These are phyloP conservation scores for Dicorynia guianensis DNA, from an alignment of 306 rosid genomes.

Conservation along the genomic window DNA sequence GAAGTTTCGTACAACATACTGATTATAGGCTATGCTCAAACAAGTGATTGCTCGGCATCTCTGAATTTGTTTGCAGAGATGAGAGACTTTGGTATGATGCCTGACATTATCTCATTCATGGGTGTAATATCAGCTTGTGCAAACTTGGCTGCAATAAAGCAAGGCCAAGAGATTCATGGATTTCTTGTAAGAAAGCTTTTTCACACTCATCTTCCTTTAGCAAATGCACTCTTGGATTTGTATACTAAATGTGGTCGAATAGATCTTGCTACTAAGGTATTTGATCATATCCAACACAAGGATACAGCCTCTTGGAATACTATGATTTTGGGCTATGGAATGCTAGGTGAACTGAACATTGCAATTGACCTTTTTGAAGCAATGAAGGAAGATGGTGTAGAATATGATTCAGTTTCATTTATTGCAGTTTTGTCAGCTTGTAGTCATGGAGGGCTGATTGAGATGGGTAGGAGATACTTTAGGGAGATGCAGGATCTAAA, in stretches of 20 bases:
- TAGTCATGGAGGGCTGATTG: slow-evolving; percentile 87
- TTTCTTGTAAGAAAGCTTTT: slow-evolving; percentile 55
- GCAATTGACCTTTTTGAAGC: slow-evolving; percentile 77
- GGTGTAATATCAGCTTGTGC: slow-evolving; percentile 88
- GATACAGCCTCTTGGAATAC: slow-evolving; percentile 95
- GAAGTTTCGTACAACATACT: slow-evolving; percentile 78
- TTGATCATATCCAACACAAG: slow-evolving; percentile 61
- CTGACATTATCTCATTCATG: slow-evolving; percentile 75
- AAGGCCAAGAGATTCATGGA: slow-evolving; percentile 90
- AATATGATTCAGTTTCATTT: slow-evolving; percentile 78
- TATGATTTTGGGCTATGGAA: slow-evolving; percentile 91
- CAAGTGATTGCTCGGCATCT: slow-evolving; percentile 65
- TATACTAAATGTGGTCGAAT: slow-evolving; percentile 87
- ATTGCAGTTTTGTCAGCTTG: slow-evolving; percentile 89
- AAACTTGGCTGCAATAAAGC: slow-evolving; percentile 70
- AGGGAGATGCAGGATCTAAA: slow-evolving; percentile 57
- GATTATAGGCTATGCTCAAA: slow-evolving; percentile 77
- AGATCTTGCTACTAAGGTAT: slow-evolving; percentile 72
- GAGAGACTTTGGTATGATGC: slow-evolving; percentile 61
- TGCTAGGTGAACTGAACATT: slow-evolving; percentile 76
- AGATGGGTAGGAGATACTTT: slow-evolving; percentile 72
- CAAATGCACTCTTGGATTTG: slow-evolving; percentile 82
- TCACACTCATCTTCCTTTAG: slow-evolving; percentile 66
- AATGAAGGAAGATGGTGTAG: slow-evolving; percentile 66
- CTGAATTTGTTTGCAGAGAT: slow-evolving; percentile 73